Evolutionary conservation across 768 basidiomycete genomes (phyloP).

Genomic region (Vararia minispora): DNA sequence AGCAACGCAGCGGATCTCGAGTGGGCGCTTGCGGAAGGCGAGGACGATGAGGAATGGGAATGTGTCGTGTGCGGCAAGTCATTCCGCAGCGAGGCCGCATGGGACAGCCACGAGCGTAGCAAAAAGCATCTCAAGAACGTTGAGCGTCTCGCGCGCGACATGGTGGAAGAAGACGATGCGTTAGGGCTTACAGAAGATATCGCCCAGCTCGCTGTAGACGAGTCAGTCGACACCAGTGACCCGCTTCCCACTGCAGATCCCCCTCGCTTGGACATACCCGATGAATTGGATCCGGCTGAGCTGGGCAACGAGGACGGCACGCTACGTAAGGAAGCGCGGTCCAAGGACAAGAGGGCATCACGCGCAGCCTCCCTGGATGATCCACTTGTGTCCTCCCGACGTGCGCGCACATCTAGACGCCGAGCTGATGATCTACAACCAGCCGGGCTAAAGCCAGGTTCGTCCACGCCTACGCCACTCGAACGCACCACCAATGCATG

Average conservation of each 20-base stretch:
- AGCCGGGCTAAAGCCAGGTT: no score
- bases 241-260: constrained; percentile 2
- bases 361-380: constrained; percentile 6
- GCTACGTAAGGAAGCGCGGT: constrained; percentile 8
- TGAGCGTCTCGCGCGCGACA: constrained; percentile 63
- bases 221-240: constrained; percentile 6
- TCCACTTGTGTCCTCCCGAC: no score
- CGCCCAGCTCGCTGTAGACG: constrained; percentile 11
- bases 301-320: no score
- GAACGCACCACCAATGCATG: no score
- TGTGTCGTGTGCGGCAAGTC: constrained; percentile 91
- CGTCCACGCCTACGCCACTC: no score
- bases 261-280: no score
- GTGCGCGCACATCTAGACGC: no score
- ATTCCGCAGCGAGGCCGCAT: constrained; percentile 87
- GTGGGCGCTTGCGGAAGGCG: constrained; percentile 64
- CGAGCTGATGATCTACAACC: no score
- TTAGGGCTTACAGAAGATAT: constrained; percentile 39
- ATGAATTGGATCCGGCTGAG: no score
- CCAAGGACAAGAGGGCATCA: constrained; percentile 17
- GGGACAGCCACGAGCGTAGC: constrained; percentile 94
- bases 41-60: constrained; percentile 76
- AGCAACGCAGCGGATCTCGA: constrained; percentile 52
- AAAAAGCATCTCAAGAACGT: constrained; percentile 89
- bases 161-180: constrained; percentile 63